Evolutionary conservation across 371 early-diverging fungal species (phyloP), one percentile per base, ranked within the genome.

Genomic region (Vittaforma corneae): DNA sequence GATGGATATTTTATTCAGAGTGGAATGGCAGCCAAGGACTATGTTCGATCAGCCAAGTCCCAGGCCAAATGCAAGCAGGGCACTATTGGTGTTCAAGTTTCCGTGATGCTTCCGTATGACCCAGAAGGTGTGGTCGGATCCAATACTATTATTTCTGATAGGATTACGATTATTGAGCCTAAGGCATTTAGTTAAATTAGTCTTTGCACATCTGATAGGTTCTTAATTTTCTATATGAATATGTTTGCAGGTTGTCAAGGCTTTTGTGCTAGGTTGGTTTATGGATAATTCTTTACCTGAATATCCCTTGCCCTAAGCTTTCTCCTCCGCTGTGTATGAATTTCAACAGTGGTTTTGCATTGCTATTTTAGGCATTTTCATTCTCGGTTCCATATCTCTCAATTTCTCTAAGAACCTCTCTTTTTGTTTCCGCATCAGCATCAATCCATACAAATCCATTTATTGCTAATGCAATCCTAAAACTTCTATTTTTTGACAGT

Each of bases 31-130:
- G 86, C 88, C 67, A 83, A 85, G 78, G 93, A 94, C 80, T 95
- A 87, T 83, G 92, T 98, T 76, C 92, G 91, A 83, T 83, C 84
- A 56, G 93, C 95, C 64, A 88, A 88, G 72, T 89, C 97, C 75
- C 92, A 91, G 86, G 95, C 96, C 74, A 83, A 93, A 71, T 85
- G 97, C 79, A 90, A 94, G 78, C 97, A 96, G 82, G 97, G 79
- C 20, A 93, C 97, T 60, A 84, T 98, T 66, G 99, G 99, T 82
- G 88, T 98, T 82, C 93, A 94, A 86, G 99, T 98, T 82, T 91
- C 92, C 86, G 96, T 98, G 80, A 98, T 97, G 94, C 84, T 91
- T 71, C 91, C 88, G 70, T 84, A 83, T 79, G 97, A 96, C 82
- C 93, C 93, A 56, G 85, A 85, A 68, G 96, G 96, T 79, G 89